These are phyloP conservation scores for Podospora didyma DNA, from an alignment of 495 filamentous ascomycete genomes.

Conservation along the genomic window DNA sequence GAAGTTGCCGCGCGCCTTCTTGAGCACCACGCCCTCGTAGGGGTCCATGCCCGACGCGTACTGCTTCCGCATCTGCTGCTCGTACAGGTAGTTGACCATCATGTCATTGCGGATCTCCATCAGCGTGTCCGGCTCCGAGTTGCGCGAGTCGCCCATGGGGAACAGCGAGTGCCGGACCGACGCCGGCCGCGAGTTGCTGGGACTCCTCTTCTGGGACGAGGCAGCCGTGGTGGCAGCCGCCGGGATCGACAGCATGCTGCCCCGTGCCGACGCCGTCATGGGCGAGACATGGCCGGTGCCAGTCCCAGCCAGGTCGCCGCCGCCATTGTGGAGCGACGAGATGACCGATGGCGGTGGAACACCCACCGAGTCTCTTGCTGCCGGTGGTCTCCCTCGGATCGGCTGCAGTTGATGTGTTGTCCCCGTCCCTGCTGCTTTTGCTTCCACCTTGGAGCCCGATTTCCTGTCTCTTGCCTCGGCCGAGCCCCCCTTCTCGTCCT, in stretches of 20 bases:
- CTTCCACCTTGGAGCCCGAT: not conserved
- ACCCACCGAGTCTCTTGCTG: not conserved
- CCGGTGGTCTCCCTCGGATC: not conserved
- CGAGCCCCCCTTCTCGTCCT: not conserved
- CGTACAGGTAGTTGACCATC: slow-evolving; percentile 59
- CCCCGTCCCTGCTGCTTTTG: not conserved
- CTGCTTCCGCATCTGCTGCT: slow-evolving; percentile 54
- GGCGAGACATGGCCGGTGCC: no score
- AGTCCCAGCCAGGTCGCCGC: no score
- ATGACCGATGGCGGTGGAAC: slow-evolving; percentile 1
- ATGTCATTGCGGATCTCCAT: slow-evolving; percentile 54
- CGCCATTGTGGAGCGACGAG: not conserved
- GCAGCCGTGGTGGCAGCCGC: slow-evolving; percentile 10
- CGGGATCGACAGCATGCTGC: slow-evolving; percentile 14
- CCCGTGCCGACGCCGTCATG: not conserved
- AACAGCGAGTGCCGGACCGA: slow-evolving; percentile 36
- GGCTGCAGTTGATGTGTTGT: not conserved
- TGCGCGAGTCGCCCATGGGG: slow-evolving; percentile 45
- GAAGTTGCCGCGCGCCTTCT: slow-evolving; percentile 50
- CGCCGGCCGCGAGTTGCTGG: slow-evolving; percentile 1
- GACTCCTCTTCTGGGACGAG: slow-evolving; percentile 8
- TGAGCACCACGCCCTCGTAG: slow-evolving; percentile 59
- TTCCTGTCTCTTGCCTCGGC: not conserved
- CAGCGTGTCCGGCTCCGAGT: slow-evolving; percentile 34
- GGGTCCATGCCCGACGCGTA: slow-evolving; percentile 50